These are phyloP conservation scores for Flaveria linearis DNA, from an alignment of 129 eudicot genomes.

Conservation along the genomic window DNA sequence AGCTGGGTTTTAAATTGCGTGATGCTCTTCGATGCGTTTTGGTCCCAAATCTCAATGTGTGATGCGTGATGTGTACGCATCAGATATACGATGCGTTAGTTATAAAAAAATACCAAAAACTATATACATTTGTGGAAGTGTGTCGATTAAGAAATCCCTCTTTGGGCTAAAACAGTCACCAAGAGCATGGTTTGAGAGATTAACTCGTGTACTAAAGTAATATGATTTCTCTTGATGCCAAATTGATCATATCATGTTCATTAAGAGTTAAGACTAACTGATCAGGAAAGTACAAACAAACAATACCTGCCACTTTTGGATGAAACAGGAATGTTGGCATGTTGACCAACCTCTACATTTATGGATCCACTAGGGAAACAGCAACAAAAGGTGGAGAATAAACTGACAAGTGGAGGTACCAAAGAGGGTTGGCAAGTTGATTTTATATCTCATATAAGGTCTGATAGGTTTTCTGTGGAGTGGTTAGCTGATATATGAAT, in stretches of 20 bases:
- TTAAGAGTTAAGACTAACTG: neutral
- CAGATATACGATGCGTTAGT: no score
- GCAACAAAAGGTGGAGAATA: neutral
- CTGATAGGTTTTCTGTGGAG: no score
- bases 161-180: neutral
- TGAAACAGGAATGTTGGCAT: neutral
- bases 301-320: neutral
- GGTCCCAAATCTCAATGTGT: no score
- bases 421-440: neutral
- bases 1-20: no score
- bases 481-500: no score
- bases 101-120: no score
- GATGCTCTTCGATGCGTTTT: no score
- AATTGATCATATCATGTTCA: neutral
- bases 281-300: no score
- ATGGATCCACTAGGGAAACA: neutral
- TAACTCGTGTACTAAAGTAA: neutral
- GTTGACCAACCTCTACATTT: neutral
- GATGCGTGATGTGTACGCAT: no score
- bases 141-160: no score
- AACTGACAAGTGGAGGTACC: neutral
- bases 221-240: neutral
- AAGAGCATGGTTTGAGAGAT: neutral
- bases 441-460: no score
- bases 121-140: no score